A percentile compares a stretch with the other conserved stretches of the same genome.
phyloP scores from a whole-genome alignment of 805 yeast genomes.

The Lachancea waltii region DNA sequence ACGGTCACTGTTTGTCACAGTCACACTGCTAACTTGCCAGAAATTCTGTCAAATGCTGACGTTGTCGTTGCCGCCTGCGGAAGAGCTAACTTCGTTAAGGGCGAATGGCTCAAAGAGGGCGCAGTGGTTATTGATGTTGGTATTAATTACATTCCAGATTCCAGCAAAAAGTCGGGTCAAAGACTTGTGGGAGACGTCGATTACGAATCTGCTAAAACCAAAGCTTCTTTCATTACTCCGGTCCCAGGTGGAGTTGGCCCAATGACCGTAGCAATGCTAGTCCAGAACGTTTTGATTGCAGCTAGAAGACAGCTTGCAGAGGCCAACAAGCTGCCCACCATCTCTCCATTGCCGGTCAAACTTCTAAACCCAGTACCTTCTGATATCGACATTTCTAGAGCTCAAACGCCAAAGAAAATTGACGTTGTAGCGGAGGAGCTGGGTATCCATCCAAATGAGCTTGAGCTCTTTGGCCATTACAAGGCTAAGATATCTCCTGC shows the following conservation, averaged over 20 bases:
- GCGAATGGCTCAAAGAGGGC: slow-evolving; percentile 81
- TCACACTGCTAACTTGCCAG: slow-evolving; percentile 46
- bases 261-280: slow-evolving; percentile 96
- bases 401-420: slow-evolving; percentile 81
- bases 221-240: slow-evolving; percentile 74
- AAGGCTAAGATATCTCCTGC: slow-evolving; percentile 82
- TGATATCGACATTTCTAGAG: slow-evolving; percentile 84
- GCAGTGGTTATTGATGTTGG: slow-evolving; percentile 92
- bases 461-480: slow-evolving; percentile 82
- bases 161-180: slow-evolving; percentile 66
- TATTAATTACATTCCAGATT: slow-evolving; percentile 79
- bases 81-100: slow-evolving; percentile 73
- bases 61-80: slow-evolving; percentile 89
- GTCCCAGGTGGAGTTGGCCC: slow-evolving; percentile 99
- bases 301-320: slow-evolving; percentile 52
- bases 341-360: slow-evolving; percentile 50
- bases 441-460: slow-evolving; percentile 70
- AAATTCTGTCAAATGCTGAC: slow-evolving; percentile 56
- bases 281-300: slow-evolving; percentile 73
- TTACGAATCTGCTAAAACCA: slow-evolving; percentile 54
- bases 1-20: slow-evolving; percentile 75
- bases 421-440: slow-evolving; percentile 68
- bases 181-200: slow-evolving; percentile 95
- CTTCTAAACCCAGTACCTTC: slow-evolving; percentile 72
- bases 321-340: slow-evolving; percentile 40